Percentiles rank a stretch among this genome's conserved stretches.
Evolutionary conservation across 1,284 basidiomycete genomes (phyloP).

Genomic region (Irpex rosettiformis): DNA sequence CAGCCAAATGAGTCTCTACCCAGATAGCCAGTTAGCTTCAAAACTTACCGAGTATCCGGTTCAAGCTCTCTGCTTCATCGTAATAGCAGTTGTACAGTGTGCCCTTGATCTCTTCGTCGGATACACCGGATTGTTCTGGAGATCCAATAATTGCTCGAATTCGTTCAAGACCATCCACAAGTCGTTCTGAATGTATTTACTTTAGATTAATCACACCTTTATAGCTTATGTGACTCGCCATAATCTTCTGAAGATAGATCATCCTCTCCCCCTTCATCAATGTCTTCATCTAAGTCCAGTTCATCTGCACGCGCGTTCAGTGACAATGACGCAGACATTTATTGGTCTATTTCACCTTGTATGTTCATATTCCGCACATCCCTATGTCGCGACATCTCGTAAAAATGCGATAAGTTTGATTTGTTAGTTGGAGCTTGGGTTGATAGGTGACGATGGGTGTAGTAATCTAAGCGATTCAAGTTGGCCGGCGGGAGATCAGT

Average conservation of each 20-base stretch:
- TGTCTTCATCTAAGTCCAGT: slow-evolving; percentile 52
- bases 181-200: slow-evolving; percentile 49
- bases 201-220: background rate
- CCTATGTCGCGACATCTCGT: slow-evolving; percentile 84
- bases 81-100: slow-evolving; percentile 90
- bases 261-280: slow-evolving; percentile 70
- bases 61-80: slow-evolving; percentile 75
- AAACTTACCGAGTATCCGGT: slow-evolving; percentile 62
- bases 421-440: slow-evolving; percentile 10
- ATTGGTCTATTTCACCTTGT: slow-evolving; percentile 49
- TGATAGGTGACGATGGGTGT: background rate
- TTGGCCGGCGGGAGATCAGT: background rate
- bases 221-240: slow-evolving; percentile 38
- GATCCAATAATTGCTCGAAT: slow-evolving; percentile 69
- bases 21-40: slow-evolving; percentile 23
- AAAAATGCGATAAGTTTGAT: slow-evolving; percentile 14
- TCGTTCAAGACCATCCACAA: slow-evolving; percentile 67
- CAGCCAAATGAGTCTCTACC: background rate
- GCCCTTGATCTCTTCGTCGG: slow-evolving; percentile 77
- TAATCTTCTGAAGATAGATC: slow-evolving; percentile 69
- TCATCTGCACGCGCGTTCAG: slow-evolving; percentile 48
- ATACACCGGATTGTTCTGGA: slow-evolving; percentile 60
- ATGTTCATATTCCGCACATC: slow-evolving; percentile 88
- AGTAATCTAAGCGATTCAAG: background rate
- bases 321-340: background rate